Evolutionary conservation across 2,329 filamentous ascomycete species (phyloP), one percentile per base, ranked within the genome.

Genomic region (Diaporthe helianthi): DNA sequence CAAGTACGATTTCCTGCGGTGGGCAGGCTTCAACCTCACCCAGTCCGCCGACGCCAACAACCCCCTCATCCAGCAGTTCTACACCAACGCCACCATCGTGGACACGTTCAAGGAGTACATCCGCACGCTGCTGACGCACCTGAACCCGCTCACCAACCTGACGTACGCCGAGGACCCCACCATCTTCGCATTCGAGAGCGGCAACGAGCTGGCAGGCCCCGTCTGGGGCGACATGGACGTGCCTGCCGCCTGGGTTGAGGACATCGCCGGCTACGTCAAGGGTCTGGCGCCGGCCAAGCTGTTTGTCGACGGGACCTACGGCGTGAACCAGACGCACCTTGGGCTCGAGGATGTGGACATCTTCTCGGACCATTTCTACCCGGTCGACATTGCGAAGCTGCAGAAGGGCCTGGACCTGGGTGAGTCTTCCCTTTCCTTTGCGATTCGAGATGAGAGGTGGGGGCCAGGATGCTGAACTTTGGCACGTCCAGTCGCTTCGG

Each of bases 131-230:
- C 70, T 85, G 58, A 83, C 81, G 1, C 83, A 85, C 72, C 74
- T 78, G 19, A 85, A 85, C 72, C 78, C 77, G 41, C 82, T 82
- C 73, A 85, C 80, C 10, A 80, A 80, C 65, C 75, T 84, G 3
- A 81, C 80, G 1, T 84, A 84, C 70, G 83, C 82, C 15, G 79
- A 83, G 67, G 83, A 85, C 71, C 80, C 83, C 6, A 84, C 83
- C 4, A 84, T 85, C 67, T 84, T 84, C 69, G 83, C 82, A 13
- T 83, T 82, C 71, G 83, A 85, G 74, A 84, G 81, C 0, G 83
- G 83, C 9, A 85, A 85, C 73, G 83, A 85, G 73, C 79, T 85
- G 6, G 76, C 78, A 9, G 83, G 83, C 0, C 78, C 80, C 12
- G 70, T 78, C 4, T 84, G 78, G 76, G 80, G 79, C 29, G 83